A percentile compares a stretch with the other conserved stretches of the same genome.
These are phyloP conservation scores for Haberlea rhodopensis DNA, from an alignment of 257 asterid genomes.

Conservation along the genomic window DNA sequence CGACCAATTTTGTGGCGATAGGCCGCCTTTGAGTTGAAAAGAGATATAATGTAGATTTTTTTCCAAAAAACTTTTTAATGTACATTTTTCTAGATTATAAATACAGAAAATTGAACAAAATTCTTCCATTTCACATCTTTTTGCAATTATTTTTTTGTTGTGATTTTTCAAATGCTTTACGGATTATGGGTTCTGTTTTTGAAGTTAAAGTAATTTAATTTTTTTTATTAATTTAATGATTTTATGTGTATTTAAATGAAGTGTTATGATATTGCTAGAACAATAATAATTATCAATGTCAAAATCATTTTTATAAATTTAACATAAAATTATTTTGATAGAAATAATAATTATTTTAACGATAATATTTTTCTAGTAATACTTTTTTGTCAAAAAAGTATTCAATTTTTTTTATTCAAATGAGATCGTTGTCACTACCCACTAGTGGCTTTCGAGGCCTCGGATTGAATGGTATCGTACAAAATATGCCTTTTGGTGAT, in stretches of 20 bases:
- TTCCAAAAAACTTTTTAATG: neutral
- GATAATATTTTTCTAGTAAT: no score
- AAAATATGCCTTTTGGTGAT: conserved; percentile 30
- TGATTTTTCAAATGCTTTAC: neutral
- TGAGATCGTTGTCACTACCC: neutral
- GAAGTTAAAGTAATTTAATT: no score
- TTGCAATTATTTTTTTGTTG: neutral
- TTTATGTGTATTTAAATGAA: no score
- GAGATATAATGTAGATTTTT: conserved; percentile 1
- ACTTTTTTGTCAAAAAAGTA: no score
- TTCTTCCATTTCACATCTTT: neutral
- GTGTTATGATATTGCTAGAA: no score
- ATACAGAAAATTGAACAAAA: conserved; percentile 14
- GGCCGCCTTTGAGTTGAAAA: conserved; percentile 25
- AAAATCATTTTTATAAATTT: no score
- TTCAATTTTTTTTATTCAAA: no score
- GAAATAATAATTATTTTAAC: no score
- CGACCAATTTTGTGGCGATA: conserved; percentile 35
- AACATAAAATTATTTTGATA: no score
- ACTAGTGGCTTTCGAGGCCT: neutral
- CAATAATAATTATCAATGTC: no score
- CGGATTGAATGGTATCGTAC: conserved; percentile 11
- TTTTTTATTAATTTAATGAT: no score
- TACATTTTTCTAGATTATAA: conserved; percentile 24
- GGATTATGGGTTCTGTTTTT: no score